These are phyloP conservation scores for Aspergillus transmontanensis DNA, from an alignment of 2,329 filamentous ascomycete species.

Conservation along the genomic window DNA sequence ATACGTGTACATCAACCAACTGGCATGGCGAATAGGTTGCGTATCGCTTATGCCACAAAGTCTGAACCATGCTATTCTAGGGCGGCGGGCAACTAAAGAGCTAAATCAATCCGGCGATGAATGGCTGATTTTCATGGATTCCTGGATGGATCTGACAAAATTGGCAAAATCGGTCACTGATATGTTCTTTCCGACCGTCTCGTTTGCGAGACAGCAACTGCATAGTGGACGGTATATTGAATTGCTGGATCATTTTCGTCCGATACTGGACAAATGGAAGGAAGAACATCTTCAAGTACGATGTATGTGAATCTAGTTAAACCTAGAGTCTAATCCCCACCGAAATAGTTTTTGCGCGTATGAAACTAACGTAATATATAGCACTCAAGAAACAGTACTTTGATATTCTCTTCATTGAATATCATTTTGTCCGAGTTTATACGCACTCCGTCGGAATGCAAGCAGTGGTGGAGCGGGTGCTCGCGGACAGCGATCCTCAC, in stretches of 20 bases:
- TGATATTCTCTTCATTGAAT: conserved; percentile 58
- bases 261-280: conserved; percentile 41
- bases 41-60: conserved; percentile 55
- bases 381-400: conserved; percentile 41
- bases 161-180: conserved; percentile 56
- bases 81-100: conserved; percentile 33
- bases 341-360: neutral
- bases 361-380: conserved; percentile 10
- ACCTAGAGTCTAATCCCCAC: neutral
- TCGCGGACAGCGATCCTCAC: conserved; percentile 39
- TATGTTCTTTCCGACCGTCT: conserved; percentile 52
- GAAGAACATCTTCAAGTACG: conserved; percentile 38
- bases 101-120: conserved; percentile 47
- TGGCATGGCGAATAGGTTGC: conserved; percentile 54
- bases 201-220: conserved; percentile 38
- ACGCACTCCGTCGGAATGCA: conserved; percentile 55
- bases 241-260: conserved; percentile 47
- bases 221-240: conserved; percentile 55
- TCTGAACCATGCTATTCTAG: conserved; percentile 35
- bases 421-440: conserved; percentile 50
- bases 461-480: conserved; percentile 58
- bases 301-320: conserved; percentile 17
- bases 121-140: conserved; percentile 56
- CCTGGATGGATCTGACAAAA: conserved; percentile 53
- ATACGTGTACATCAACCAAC: conserved; percentile 55